Evolutionary conservation across 768 basidiomycete species (phyloP), one percentile per base, ranked within the genome.

Genomic region (Trametes punicea): DNA sequence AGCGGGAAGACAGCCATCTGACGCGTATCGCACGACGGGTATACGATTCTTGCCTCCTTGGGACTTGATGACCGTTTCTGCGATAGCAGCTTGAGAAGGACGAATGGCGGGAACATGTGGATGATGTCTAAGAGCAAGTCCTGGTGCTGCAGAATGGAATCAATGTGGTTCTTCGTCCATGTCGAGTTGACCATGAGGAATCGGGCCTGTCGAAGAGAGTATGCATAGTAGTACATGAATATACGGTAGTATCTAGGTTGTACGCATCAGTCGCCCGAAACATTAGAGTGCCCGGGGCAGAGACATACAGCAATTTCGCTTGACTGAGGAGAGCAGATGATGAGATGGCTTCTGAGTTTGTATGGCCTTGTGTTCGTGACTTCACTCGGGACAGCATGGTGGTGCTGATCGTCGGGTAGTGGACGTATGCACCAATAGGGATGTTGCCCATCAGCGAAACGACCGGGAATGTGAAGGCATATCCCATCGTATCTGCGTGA

Each of bases 371-470:
- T 46, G 74, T 71, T 10, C 88, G 77, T 1, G 76, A 75, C 47
- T 75, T 72, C 26, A 97, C 92, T 31, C 96, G 85, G 47, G 79
- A 77, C 30, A 98, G 79, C 97, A 98, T 98, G 62, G 93, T 86
- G 7, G 88, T 88, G 66, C 91, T 93, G 67, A 99, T 96, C 6
- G 91, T 97, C 1, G 97, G 97, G 67, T 97, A 99, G 70, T 99
- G 97, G 9, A 93, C 83, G 64, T 98, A 99, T 26, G 93, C 89
- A 8, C 89, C 93, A 21, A 96, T 79, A 2, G 90, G 85, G 36
- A 92, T 77, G 15, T 75, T 67, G 15, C 82, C 78, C 2, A 96
- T 65, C 48, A 83, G 71, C 0, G 81, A 72, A 7, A 94, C 85
- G 27, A 89, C 73, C 16, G 87, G 92, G 69, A 91, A 93, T 2